Conservation (phyloP, 371 early-diverging fungal species). For the Syncephalastrum racemosum region DNA sequence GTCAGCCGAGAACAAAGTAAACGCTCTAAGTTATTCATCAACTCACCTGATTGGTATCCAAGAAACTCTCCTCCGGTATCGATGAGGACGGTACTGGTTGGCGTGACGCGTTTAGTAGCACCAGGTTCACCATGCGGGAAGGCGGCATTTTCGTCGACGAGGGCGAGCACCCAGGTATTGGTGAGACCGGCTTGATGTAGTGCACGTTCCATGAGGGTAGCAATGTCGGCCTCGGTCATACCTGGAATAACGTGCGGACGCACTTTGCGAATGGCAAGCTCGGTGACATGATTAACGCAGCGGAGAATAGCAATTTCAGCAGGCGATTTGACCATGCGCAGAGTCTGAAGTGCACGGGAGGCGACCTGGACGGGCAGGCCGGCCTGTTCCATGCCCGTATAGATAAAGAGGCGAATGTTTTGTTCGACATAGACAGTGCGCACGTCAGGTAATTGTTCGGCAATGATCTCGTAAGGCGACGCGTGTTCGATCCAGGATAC, state of each 20-base stretch:
- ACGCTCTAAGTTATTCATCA: not conserved
- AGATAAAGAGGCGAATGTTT: slow-evolving; percentile 50
- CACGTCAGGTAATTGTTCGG: slow-evolving; percentile 20
- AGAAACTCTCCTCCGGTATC: slow-evolving; percentile 56
- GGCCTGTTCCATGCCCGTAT: slow-evolving; percentile 32
- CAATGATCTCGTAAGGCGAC: slow-evolving; percentile 48
- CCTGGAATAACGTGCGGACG: slow-evolving; percentile 42
- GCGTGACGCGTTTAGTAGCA: slow-evolving; percentile 30
- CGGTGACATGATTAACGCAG: slow-evolving; percentile 53
- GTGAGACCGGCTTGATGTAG: slow-evolving; percentile 39
- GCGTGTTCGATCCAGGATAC: slow-evolving; percentile 51
- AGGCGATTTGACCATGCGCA: slow-evolving; percentile 52
- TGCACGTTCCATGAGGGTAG: slow-evolving; percentile 36
- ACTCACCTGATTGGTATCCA: slow-evolving; percentile 18
- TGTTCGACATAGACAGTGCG: slow-evolving; percentile 45
- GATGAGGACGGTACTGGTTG: slow-evolving; percentile 51
- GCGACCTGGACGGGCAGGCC: slow-evolving; percentile 35
- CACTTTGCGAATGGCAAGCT: slow-evolving; percentile 50
- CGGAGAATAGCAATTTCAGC: slow-evolving; percentile 54
- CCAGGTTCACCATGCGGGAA: slow-evolving; percentile 60
- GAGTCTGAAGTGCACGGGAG: slow-evolving; percentile 34
- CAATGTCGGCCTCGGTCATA: slow-evolving; percentile 47
- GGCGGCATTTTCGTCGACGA: slow-evolving; percentile 54
- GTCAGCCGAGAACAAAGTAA: too few relatives aligned
- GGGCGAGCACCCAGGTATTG: slow-evolving; percentile 55